A percentile compares a stretch with the other conserved stretches of the same genome.
phyloP scores from a whole-genome alignment of 2,329 filamentous ascomycete genomes.

The Simplicillium sp. region DNA sequence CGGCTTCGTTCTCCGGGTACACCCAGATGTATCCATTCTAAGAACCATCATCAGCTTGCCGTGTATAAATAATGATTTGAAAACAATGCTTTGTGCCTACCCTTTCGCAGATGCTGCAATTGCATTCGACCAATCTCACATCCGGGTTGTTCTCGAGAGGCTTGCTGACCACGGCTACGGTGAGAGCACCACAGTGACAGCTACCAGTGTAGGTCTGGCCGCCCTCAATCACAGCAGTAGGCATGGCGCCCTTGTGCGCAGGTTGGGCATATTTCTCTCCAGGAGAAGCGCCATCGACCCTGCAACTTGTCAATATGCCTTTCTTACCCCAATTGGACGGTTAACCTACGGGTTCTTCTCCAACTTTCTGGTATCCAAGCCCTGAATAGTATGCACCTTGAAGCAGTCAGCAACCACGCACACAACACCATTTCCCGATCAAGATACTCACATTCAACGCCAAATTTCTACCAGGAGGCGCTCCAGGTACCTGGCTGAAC shows the following conservation, averaged over 20 bases:
- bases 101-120: slow-evolving; percentile 40
- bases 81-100: slow-evolving; percentile 15
- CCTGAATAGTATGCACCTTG: background rate
- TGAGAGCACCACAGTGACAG: slow-evolving; percentile 44
- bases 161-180: slow-evolving; percentile 29
- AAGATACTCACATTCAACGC: background rate
- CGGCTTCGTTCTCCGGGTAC: slow-evolving; percentile 28
- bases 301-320: slow-evolving; percentile 9
- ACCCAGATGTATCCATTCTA: slow-evolving; percentile 35
- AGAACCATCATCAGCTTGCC: background rate
- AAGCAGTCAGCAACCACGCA: background rate
- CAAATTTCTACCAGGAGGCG: background rate
- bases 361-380: background rate
- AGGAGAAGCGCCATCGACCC: slow-evolving; percentile 26
- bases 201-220: slow-evolving; percentile 35
- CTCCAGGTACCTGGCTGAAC: background rate
- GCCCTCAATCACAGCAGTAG: slow-evolving; percentile 23
- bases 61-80: background rate
- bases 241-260: slow-evolving; percentile 29
- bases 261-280: slow-evolving; percentile 23
- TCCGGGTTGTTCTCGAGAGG: slow-evolving; percentile 28
- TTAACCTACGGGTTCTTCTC: background rate
- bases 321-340: background rate
- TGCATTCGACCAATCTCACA: slow-evolving; percentile 29
- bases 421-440: background rate